Percentiles rank a stretch among this genome's conserved stretches.
Conservation (phyloP, 164 flowering plant genomes). For the Saururus chinensis region DNA sequence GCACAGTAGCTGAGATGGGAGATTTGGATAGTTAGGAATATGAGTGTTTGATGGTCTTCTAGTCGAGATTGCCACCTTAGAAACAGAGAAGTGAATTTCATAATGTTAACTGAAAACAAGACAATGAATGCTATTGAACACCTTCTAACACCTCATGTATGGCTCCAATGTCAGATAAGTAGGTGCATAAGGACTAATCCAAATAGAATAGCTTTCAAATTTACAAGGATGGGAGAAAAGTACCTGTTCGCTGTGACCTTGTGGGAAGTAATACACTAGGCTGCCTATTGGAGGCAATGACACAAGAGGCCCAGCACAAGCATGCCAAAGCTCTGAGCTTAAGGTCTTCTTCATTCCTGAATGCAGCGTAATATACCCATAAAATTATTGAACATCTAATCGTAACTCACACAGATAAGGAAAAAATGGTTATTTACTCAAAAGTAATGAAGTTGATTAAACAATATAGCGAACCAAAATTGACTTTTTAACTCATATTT, state of each 20-base stretch:
- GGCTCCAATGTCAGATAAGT: too few relatives aligned
- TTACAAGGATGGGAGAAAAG: background rate
- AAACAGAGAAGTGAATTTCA: background rate
- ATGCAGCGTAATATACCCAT: constrained; percentile 2
- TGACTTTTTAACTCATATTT: background rate
- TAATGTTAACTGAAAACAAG: background rate
- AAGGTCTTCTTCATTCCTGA: constrained; percentile 55
- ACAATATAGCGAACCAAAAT: too few relatives aligned
- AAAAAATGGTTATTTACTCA: background rate
- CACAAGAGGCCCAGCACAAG: constrained; percentile 98
- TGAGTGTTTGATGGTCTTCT: constrained; percentile 69
- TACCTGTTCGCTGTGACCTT: constrained; percentile 99
- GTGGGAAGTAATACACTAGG: constrained; percentile 89
- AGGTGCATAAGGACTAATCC: too few relatives aligned
- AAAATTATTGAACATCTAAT: background rate
- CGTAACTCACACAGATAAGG: background rate
- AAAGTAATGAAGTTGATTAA: too few relatives aligned
- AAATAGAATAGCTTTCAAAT: too few relatives aligned
- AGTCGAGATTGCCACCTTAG: constrained; percentile 93
- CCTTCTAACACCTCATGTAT: too few relatives aligned
- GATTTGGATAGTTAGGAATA: constrained; percentile 87
- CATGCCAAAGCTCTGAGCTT: constrained; percentile 94
- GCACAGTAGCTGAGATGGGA: constrained; percentile 82
- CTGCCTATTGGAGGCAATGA: constrained; percentile 86
- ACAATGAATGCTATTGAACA: too few relatives aligned